Base-by-base conservation (phyloP, 805 yeast genomes). In the Yarrowia deformans region DNA sequence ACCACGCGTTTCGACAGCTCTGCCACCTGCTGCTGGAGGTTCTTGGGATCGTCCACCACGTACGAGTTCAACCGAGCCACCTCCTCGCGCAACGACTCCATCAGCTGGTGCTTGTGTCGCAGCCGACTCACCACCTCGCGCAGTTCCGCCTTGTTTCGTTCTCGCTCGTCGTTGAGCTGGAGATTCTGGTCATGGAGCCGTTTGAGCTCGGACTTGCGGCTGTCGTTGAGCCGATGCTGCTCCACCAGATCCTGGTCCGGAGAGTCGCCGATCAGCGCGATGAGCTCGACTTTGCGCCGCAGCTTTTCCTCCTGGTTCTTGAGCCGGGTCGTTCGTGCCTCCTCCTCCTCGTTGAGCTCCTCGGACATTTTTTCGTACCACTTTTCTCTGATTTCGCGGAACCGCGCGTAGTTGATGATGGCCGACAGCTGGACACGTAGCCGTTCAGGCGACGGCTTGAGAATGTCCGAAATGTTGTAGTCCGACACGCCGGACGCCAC, bases 281-380 rank as follows among this genome's bases (percentile, higher is more conserved):
- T n/a, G 6, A 63, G 56, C 18, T 48, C 68, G 29, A 18, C 56
- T 18, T 63, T 48, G 1, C 68, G 37, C 14, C 56, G 12, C 50
- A 39, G n/a, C 29, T 48, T 48, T 29, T 63, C 48, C 37, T 63
- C 56, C 40, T 39, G 68, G 39, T 63, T 49, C 14, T 63, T 63
- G 18, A 63, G 48, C 14, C 56, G 19, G 35, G 19, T 34, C 0
- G 39, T 29, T 2, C 46, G 34, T 3, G 55, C 68, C 37, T 63
- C 56, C 12, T 63, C 68, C 48, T 48, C 56, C n/a, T 63, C 68
- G 9, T 63, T 39, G 14, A 63, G 32, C 18, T 46, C 68, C 68
- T 63, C 56, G 7, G 68, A 48, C 55, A 63, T 63, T 19, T 63
- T 35, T 12, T 63, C 68, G 49, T 48, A 63, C 68, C 68, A 63